phyloP scores from a whole-genome alignment of 2,329 filamentous ascomycete genomes.

The Neurospora crassa region DNA sequence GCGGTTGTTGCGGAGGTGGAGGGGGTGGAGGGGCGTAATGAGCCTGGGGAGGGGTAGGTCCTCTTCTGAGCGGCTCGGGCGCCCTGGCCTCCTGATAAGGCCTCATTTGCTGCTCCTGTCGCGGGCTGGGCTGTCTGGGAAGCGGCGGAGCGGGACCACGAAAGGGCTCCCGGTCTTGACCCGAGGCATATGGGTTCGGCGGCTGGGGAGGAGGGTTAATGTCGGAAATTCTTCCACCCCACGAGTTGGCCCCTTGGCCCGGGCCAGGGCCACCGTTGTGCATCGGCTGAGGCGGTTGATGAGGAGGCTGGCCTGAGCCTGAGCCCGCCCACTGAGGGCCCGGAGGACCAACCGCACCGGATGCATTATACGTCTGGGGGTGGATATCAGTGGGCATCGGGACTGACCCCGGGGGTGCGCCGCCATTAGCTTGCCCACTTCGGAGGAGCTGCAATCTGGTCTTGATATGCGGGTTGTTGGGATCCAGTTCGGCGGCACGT shows the following conservation, averaged over 20 bases:
- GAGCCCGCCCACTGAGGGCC: slow-evolving; percentile 85
- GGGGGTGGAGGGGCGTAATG: slow-evolving; percentile 47
- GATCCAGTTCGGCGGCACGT: slow-evolving; percentile 87
- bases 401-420: slow-evolving; percentile 58
- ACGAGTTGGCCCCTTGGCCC: slow-evolving; percentile 45
- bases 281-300: slow-evolving; percentile 16
- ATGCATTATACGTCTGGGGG: slow-evolving; percentile 82
- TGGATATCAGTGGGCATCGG: slow-evolving; percentile 95
- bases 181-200: slow-evolving; percentile 67
- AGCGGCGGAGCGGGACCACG: slow-evolving; percentile 58
- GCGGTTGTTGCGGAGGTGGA: slow-evolving; percentile 31
- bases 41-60: slow-evolving; percentile 40
- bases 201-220: slow-evolving; percentile 68
- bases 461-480: slow-evolving; percentile 90
- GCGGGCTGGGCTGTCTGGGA: slow-evolving; percentile 65
- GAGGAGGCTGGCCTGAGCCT: slow-evolving; percentile 43
- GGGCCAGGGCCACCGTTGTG: slow-evolving; percentile 46
- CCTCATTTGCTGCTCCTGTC: slow-evolving; percentile 59
- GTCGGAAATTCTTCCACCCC: slow-evolving; percentile 58
- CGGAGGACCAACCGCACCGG: slow-evolving; percentile 72
- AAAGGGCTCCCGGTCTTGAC: slow-evolving; percentile 50
- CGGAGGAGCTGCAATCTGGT: slow-evolving; percentile 83
- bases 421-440: slow-evolving; percentile 62
- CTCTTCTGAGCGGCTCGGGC: slow-evolving; percentile 37
- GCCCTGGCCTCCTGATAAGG: slow-evolving; percentile 58